Conservation (phyloP, 2,329 filamentous ascomycete genomes). For the Coniochaeta sp. region DNA sequence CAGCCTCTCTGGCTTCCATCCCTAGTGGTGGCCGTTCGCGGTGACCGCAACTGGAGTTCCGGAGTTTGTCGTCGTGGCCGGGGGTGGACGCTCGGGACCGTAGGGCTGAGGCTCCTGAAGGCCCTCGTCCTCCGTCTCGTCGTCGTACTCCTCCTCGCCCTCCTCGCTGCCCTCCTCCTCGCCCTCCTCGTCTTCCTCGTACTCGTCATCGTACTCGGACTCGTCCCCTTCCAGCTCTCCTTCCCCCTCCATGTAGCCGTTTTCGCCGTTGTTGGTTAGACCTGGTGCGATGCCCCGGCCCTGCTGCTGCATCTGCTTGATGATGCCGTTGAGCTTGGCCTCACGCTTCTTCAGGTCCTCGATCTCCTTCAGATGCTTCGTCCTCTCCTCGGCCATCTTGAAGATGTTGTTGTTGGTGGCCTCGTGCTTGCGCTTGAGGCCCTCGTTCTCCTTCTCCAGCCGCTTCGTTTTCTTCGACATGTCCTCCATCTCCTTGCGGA, state of each 20-base stretch:
- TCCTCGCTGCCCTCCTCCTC: conserved; percentile 35
- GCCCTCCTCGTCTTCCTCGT: conserved; percentile 40
- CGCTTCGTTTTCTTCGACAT: conserved; percentile 99
- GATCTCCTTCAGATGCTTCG: conserved; percentile 64
- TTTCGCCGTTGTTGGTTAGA: conserved; percentile 42
- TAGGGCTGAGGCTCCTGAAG: conserved; percentile 33
- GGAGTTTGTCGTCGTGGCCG: conserved; percentile 4
- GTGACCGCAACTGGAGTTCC: conserved; percentile 14
- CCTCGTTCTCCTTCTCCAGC: conserved; percentile 92
- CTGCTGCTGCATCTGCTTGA: conserved; percentile 93
- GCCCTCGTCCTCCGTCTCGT: conserved; percentile 25
- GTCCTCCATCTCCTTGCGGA: conserved; percentile 98
- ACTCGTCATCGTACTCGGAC: conserved; percentile 58
- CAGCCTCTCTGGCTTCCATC: background rate
- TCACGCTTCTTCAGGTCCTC: conserved; percentile 79
- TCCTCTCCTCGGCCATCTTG: conserved; percentile 92
- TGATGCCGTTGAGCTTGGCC: conserved; percentile 86
- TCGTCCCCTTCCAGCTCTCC: conserved; percentile 52
- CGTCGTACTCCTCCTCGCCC: conserved; percentile 22
- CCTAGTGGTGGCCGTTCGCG: conserved; percentile 34
- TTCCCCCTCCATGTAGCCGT: conserved; percentile 57
- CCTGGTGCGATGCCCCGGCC: conserved; percentile 69
- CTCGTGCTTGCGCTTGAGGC: conserved; percentile 85
- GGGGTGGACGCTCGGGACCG: conserved; percentile 40
- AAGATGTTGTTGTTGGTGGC: conserved; percentile 91